A percentile compares a stretch with the other conserved stretches of the same genome.
phyloP scores from a whole-genome alignment of 805 yeast species.

The Saccharomyces jurei region DNA sequence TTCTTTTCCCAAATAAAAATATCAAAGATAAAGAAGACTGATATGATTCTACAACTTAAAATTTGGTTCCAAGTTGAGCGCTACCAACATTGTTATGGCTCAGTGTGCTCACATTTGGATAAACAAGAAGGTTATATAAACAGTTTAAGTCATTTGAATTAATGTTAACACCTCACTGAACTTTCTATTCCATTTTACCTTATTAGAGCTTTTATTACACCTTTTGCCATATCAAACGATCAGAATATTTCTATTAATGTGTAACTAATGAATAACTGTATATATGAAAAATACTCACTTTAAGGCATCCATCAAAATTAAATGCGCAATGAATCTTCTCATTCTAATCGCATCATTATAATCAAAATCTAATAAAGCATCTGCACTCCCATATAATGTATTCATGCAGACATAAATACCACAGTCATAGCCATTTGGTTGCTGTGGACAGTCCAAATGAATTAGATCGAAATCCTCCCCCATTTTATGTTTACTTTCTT shows the following conservation, averaged over 20 bases:
- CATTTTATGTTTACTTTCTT: constrained; percentile 47
- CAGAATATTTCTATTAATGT: not conserved
- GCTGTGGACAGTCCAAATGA: constrained; percentile 62
- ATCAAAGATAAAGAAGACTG: no score
- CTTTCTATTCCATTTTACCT: not conserved
- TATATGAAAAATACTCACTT: not conserved
- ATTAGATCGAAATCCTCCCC: constrained; percentile 29
- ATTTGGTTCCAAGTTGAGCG: no score
- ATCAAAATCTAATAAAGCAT: constrained; percentile 42
- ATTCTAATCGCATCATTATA: constrained; percentile 64
- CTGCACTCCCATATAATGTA: constrained; percentile 52
- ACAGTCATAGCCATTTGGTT: constrained; percentile 85
- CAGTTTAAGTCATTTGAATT: no score
- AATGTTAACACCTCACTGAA: not conserved
- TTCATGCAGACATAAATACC: constrained; percentile 88
- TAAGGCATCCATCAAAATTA: constrained; percentile 10
- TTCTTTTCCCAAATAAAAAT: no score
- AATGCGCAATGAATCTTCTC: constrained; percentile 40
- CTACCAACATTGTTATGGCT: no score
- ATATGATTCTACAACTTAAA: no score
- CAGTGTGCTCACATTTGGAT: no score
- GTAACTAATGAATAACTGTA: not conserved
- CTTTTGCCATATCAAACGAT: not conserved
- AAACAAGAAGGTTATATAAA: no score
- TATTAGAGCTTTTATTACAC: not conserved